A percentile compares a stretch with the other conserved stretches of the same genome.
phyloP scores from a whole-genome alignment of 2,329 filamentous ascomycete genomes.

The Ilyonectria mors-panacis region DNA sequence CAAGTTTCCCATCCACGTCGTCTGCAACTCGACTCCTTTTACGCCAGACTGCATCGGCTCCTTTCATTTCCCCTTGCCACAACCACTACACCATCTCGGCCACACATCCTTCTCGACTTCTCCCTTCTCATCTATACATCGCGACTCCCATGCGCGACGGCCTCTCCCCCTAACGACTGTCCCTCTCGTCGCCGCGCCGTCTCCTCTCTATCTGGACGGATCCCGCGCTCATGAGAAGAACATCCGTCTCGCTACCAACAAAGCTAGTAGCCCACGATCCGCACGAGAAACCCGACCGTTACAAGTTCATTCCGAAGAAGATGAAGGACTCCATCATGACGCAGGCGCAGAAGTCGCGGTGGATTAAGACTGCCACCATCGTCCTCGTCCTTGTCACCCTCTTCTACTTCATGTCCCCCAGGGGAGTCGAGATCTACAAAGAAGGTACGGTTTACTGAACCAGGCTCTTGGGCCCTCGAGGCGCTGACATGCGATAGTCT shows the following conservation, averaged over 20 bases:
- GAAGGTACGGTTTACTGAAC: conserved; percentile 54
- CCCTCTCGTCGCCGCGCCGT: conserved; percentile 29
- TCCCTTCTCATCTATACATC: conserved; percentile 19
- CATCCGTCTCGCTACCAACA: conserved; percentile 75
- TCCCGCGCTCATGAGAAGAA: conserved; percentile 71
- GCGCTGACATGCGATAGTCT: conserved; percentile 39
- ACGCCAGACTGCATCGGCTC: conserved; percentile 19
- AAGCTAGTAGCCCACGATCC: conserved; percentile 69
- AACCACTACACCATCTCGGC: conserved; percentile 27
- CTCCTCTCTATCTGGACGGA: conserved; percentile 32
- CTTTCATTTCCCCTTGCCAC: conserved; percentile 34
- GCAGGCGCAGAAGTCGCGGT: conserved; percentile 76
- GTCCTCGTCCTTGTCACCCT: conserved; percentile 72
- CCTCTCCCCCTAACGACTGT: conserved; percentile 43
- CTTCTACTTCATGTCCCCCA: conserved; percentile 75
- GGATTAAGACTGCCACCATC: conserved; percentile 76
- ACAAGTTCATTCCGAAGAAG: conserved; percentile 64
- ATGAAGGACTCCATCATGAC: conserved; percentile 73
- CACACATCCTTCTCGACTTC: conserved; percentile 15
- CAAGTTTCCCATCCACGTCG: conserved; percentile 12
- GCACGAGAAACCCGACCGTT: conserved; percentile 76
- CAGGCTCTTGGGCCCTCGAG: not conserved
- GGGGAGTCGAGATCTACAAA: conserved; percentile 68
- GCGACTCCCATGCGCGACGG: conserved; percentile 44
- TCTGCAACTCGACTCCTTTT: conserved; percentile 20